These are phyloP conservation scores for Aspergillus costaricaensis DNA, from an alignment of 2,329 filamentous ascomycete genomes.

Conservation along the genomic window DNA sequence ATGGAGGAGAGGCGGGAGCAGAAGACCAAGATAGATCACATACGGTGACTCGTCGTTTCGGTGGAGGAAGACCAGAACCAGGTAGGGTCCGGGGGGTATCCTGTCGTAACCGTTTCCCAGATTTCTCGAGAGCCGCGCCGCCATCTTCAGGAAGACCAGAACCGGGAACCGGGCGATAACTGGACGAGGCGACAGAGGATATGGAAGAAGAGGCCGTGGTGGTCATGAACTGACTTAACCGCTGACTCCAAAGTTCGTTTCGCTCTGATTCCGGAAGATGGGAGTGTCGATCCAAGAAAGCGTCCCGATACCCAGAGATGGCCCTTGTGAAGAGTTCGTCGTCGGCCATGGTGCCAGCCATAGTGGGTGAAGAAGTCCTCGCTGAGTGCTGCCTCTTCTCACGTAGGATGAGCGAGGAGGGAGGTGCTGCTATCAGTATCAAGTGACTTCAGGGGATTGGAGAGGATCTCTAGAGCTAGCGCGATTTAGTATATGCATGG, in stretches of 20 bases:
- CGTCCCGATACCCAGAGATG: slow-evolving; percentile 45
- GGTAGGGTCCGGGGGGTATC: slow-evolving; percentile 43
- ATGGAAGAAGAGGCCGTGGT: slow-evolving; percentile 22
- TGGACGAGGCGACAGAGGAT: slow-evolving; percentile 13
- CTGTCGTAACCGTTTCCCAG: slow-evolving; percentile 47
- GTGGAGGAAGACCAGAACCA: slow-evolving; percentile 41
- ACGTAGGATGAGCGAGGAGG: slow-evolving; percentile 11
- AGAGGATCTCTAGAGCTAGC: slow-evolving; percentile 9
- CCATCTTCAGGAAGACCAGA: slow-evolving; percentile 23
- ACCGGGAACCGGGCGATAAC: slow-evolving; percentile 24
- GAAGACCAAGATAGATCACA: slow-evolving; percentile 45
- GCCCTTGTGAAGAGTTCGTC: slow-evolving; percentile 44
- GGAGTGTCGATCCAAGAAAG: slow-evolving; percentile 44
- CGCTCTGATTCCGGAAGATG: slow-evolving; percentile 45
- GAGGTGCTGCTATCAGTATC: slow-evolving; percentile 36
- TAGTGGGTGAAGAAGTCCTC: slow-evolving; percentile 28
- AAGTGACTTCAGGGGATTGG: slow-evolving; percentile 14
- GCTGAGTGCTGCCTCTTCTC: slow-evolving; percentile 18
- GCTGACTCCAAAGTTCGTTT: slow-evolving; percentile 44
- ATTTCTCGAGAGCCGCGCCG: slow-evolving; percentile 32
- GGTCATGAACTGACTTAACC: slow-evolving; percentile 42
- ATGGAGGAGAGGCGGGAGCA: slow-evolving; percentile 33
- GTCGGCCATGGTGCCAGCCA: slow-evolving; percentile 39
- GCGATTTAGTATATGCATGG: slow-evolving; percentile 6
- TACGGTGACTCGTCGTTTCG: slow-evolving; percentile 51